Evolutionary conservation across 305 asterid species (phyloP).

Genomic region (Petunia hybrid): DNA sequence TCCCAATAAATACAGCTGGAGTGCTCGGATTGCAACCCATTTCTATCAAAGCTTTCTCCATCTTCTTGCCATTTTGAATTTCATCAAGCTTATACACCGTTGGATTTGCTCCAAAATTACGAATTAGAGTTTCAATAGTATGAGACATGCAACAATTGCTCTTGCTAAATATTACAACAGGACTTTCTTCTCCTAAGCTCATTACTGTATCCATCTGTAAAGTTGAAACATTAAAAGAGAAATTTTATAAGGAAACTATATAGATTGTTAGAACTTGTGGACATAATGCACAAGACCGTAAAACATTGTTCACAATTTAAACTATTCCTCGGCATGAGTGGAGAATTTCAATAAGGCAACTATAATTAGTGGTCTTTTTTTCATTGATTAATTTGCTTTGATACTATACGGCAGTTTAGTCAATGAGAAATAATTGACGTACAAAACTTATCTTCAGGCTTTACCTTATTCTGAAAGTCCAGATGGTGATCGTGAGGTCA

Average conservation of each 20-base stretch:
- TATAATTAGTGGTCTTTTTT: no score
- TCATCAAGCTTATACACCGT: conserved; percentile 62
- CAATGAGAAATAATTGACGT: no score
- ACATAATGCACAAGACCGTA: background rate
- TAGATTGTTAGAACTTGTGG: background rate
- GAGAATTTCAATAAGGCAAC: no score
- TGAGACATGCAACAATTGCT: conserved; percentile 67
- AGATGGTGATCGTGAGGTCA: no score
- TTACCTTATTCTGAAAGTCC: no score
- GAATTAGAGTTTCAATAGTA: conserved; percentile 48
- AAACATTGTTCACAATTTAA: no score
- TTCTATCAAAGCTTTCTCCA: conserved; percentile 56
- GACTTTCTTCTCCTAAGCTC: conserved; percentile 45
- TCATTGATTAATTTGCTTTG: no score
- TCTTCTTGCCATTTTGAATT: conserved; percentile 48
- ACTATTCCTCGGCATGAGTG: no score
- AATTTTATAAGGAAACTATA: background rate
- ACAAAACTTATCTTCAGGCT: no score
- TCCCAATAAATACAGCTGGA: conserved; percentile 75
- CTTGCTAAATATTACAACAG: conserved; percentile 77
- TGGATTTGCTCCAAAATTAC: conserved; percentile 66
- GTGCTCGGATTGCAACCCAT: conserved; percentile 57
- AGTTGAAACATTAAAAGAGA: background rate
- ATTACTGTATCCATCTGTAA: conserved; percentile 48
- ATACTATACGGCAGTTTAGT: no score